Conservation (phyloP, 139 green algal genomes). For the Microglena sp. region DNA sequence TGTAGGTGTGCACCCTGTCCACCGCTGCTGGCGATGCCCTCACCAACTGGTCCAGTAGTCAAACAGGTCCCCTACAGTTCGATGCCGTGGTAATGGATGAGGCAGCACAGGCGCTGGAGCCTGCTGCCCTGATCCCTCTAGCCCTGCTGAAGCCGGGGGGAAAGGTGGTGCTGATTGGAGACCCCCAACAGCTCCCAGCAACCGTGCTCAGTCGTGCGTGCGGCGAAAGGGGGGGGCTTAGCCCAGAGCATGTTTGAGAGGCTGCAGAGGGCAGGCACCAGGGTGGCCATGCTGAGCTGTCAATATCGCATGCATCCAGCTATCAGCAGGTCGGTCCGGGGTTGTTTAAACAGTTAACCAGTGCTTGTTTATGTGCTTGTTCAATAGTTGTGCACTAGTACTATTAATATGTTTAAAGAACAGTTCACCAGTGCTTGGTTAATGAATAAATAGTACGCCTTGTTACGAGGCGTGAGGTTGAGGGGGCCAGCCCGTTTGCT, state of each 20-base stretch:
- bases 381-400: too few relatives aligned
- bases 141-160: slow-evolving; percentile 22
- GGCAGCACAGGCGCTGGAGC: slow-evolving; percentile 69
- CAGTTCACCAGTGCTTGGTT: too few relatives aligned
- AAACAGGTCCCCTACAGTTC: slow-evolving; percentile 34
- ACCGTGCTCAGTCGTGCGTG: slow-evolving; percentile 61
- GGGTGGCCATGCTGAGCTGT: slow-evolving; percentile 42
- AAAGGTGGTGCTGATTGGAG: slow-evolving; percentile 59
- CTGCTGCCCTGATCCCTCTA: slow-evolving; percentile 58
- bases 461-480: too few relatives aligned
- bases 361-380: too few relatives aligned
- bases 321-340: slow-evolving; percentile 29
- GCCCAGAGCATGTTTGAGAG: slow-evolving; percentile 60
- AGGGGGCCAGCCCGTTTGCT: too few relatives aligned
- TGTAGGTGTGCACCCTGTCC: slow-evolving; percentile 48
- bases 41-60: not conserved
- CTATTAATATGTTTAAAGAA: too few relatives aligned
- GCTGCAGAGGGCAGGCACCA: slow-evolving; percentile 39
- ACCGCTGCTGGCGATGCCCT: slow-evolving; percentile 49
- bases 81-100: slow-evolving; percentile 67
- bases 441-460: too few relatives aligned
- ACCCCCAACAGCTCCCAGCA: slow-evolving; percentile 67
- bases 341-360: too few relatives aligned
- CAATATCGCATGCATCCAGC: slow-evolving; percentile 73
- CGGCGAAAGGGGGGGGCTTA: too few relatives aligned